phyloP scores from a whole-genome alignment of 2,329 filamentous ascomycete species.

The Fusarium torulosum region DNA sequence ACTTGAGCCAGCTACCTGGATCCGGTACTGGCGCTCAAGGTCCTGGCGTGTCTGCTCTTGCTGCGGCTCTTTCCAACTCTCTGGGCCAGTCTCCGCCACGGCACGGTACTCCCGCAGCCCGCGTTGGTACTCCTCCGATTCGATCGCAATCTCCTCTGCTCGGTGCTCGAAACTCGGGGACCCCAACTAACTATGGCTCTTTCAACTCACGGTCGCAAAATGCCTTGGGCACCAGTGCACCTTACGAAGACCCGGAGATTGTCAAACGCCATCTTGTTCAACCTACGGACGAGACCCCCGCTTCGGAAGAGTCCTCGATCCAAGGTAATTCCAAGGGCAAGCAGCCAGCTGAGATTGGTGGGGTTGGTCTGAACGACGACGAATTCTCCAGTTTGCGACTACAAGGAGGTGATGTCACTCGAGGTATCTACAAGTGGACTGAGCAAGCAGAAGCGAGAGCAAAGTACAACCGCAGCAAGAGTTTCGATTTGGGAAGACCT shows the following conservation, averaged over 20 bases:
- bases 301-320: conserved; percentile 61
- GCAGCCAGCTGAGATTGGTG: conserved; percentile 58
- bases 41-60: conserved; percentile 87
- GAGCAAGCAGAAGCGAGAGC: conserved; percentile 83
- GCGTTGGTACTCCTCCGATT: conserved; percentile 68
- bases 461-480: conserved; percentile 83
- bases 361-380: conserved; percentile 69
- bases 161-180: conserved; percentile 58
- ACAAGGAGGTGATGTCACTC: conserved; percentile 93
- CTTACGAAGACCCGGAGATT: conserved; percentile 90
- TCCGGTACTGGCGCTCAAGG: conserved; percentile 75
- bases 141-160: conserved; percentile 57
- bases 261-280: conserved; percentile 89
- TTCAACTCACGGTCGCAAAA: conserved; percentile 77
- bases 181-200: conserved; percentile 84
- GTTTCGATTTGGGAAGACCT: conserved; percentile 82
- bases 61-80: conserved; percentile 84
- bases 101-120: conserved; percentile 71
- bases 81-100: conserved; percentile 77
- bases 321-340: conserved; percentile 66
- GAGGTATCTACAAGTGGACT: conserved; percentile 96
- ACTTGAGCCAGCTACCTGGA: conserved; percentile 73
- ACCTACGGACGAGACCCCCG: conserved; percentile 64
- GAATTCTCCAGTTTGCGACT: conserved; percentile 94
- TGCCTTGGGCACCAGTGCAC: conserved; percentile 62